Evolutionary conservation across 2,329 filamentous ascomycete genomes (phyloP).

Genomic region (Verticillium zaregamsianum): DNA sequence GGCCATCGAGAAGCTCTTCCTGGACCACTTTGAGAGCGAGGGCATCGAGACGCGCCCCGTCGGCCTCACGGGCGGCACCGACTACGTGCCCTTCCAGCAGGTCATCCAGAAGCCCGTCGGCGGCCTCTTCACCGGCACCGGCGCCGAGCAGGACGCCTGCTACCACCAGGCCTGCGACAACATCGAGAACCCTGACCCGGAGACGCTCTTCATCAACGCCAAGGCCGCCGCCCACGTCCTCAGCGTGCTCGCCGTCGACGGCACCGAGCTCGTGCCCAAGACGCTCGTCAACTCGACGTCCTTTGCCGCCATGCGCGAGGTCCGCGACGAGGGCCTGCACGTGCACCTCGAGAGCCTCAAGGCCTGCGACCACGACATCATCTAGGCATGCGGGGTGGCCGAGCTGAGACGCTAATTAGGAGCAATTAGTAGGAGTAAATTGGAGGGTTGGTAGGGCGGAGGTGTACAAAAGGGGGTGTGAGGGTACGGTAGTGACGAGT

Average conservation of each 20-base stretch:
- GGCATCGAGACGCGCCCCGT: slow-evolving; percentile 24
- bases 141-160: slow-evolving; percentile 35
- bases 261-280: slow-evolving; percentile 14
- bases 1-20: slow-evolving; percentile 27
- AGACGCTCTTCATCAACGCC: slow-evolving; percentile 27
- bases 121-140: slow-evolving; percentile 58
- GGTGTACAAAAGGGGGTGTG: background rate
- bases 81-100: slow-evolving; percentile 57
- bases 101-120: slow-evolving; percentile 46
- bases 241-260: slow-evolving; percentile 5
- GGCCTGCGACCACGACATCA: slow-evolving; percentile 3
- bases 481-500: background rate
- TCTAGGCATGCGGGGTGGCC: background rate
- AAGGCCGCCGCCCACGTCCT: slow-evolving; percentile 15
- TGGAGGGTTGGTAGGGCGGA: background rate
- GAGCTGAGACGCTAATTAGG: background rate
- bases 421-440: background rate
- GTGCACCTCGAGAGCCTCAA: slow-evolving; percentile 1
- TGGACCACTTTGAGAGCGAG: slow-evolving; percentile 24
- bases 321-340: background rate
- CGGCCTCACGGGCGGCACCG: slow-evolving; percentile 42
- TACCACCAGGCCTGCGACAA: slow-evolving; percentile 33
- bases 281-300: slow-evolving; percentile 1
- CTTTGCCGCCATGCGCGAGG: background rate
- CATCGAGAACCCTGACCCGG: slow-evolving; percentile 30